These are phyloP conservation scores for Aspergillus intermedius DNA, from an alignment of 2,329 filamentous ascomycete genomes.

Conservation along the genomic window DNA sequence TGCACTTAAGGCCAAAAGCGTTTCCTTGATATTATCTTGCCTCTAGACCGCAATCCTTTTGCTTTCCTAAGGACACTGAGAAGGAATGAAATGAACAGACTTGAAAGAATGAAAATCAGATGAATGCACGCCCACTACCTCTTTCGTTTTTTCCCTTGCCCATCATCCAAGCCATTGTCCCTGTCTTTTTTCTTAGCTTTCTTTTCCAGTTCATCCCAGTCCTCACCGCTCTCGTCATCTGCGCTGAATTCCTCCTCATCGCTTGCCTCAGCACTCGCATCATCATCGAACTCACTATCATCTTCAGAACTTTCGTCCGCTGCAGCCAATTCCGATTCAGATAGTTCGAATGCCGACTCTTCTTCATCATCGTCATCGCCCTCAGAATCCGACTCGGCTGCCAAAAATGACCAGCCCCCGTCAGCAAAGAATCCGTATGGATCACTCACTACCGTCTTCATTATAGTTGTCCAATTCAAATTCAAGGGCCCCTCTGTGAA, in stretches of 20 bases:
- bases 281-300: slow-evolving; percentile 88
- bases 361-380: slow-evolving; percentile 70
- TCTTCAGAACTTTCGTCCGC: slow-evolving; percentile 77
- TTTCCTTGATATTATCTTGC: no score
- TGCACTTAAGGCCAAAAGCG: no score
- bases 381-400: slow-evolving; percentile 80
- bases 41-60: no score
- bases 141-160: slow-evolving; percentile 67
- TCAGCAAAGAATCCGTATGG: slow-evolving; percentile 93
- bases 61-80: no score
- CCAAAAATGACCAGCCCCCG: slow-evolving; percentile 90
- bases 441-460: slow-evolving; percentile 95
- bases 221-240: slow-evolving; percentile 72
- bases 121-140: slow-evolving; percentile 37
- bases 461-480: slow-evolving; percentile 97
- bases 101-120: neutral
- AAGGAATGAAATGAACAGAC: neutral
- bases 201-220: slow-evolving; percentile 91
- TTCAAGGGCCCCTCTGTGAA: slow-evolving; percentile 93
- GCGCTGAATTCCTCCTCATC: slow-evolving; percentile 57
- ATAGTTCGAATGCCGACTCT: slow-evolving; percentile 87
- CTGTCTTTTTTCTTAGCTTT: slow-evolving; percentile 65
- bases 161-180: slow-evolving; percentile 49
- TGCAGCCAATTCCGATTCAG: slow-evolving; percentile 68
- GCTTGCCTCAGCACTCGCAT: slow-evolving; percentile 69